phyloP scores from a whole-genome alignment of 805 yeast species.

The Myxozyma vanderwaltii region DNA sequence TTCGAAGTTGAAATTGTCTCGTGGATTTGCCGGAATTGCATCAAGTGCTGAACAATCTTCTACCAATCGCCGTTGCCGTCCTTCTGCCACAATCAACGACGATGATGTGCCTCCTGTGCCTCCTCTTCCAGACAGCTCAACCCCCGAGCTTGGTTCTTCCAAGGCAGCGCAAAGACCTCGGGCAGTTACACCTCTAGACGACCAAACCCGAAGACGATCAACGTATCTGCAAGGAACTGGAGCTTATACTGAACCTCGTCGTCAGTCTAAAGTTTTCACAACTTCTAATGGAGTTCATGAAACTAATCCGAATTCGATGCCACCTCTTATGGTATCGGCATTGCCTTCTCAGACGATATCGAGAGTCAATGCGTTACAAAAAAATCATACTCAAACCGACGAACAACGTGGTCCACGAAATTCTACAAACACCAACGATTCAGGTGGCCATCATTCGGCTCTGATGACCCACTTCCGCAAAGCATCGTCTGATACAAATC shows the following conservation, averaged over 20 bases:
- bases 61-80: not conserved
- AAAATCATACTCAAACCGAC: not conserved
- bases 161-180: not conserved
- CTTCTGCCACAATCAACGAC: not conserved
- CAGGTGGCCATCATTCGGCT: not conserved
- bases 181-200: slow-evolving; percentile 11
- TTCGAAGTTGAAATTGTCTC: not conserved
- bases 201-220: slow-evolving; percentile 2
- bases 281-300: not conserved
- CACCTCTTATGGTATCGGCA: slow-evolving; percentile 18
- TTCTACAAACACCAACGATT: not conserved
- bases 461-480: not conserved
- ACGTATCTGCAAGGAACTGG: slow-evolving; percentile 11
- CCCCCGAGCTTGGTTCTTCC: slow-evolving; percentile 17
- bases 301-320: not conserved
- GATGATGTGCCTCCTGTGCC: slow-evolving; percentile 32
- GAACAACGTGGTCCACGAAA: no score
- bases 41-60: not conserved
- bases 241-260: slow-evolving; percentile 21
- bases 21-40: not conserved
- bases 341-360: slow-evolving; percentile 20
- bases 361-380: slow-evolving; percentile 9
- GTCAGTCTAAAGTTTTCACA: slow-evolving; percentile 11
- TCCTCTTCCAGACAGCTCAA: slow-evolving; percentile 21
- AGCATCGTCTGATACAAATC: not conserved